Evolutionary conservation across 192 early-diverging fungal species (phyloP).

Genomic region (Bifiguratus adelaidae): DNA sequence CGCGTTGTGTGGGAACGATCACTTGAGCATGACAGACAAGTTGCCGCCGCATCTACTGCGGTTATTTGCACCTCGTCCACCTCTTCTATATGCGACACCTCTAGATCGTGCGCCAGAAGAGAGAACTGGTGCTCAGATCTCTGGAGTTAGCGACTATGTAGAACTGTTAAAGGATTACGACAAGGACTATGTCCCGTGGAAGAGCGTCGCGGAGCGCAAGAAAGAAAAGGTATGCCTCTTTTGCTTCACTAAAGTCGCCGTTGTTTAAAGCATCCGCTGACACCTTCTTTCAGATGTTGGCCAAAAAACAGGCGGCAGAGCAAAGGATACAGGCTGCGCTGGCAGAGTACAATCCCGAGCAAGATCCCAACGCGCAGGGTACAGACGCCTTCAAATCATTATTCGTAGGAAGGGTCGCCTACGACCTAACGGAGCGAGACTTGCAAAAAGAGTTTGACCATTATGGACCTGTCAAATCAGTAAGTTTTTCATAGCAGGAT

Average conservation of each 20-base stretch:
- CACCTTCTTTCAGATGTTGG: too few relatives aligned
- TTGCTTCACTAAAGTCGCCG: too few relatives aligned
- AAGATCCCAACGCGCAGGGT: constrained; percentile 58
- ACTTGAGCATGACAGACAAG: constrained; percentile 28
- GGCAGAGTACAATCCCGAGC: constrained; percentile 54
- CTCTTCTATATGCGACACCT: constrained; percentile 50
- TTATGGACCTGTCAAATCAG: constrained; percentile 73
- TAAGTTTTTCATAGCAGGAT: constrained; percentile 20
- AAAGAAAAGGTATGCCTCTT: constrained; percentile 58
- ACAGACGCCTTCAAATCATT: constrained; percentile 94
- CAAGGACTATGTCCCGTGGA: constrained; percentile 57
- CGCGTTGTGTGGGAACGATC: too few relatives aligned
- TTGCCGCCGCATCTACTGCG: constrained; percentile 61
- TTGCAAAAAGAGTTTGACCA: constrained; percentile 65
- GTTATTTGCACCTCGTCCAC: constrained; percentile 77
- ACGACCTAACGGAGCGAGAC: constrained; percentile 66
- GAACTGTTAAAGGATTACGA: constrained; percentile 44
- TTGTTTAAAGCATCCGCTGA: too few relatives aligned
- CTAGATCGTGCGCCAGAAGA: constrained; percentile 54
- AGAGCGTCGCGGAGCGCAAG: constrained; percentile 55
- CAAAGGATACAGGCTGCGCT: constrained; percentile 41
- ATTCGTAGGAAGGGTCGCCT: constrained; percentile 74
- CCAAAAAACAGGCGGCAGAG: constrained; percentile 47
- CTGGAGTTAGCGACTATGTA: constrained; percentile 50
- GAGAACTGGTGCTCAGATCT: constrained; percentile 34